A percentile compares a stretch with the other conserved stretches of the same genome.
These are phyloP conservation scores for Pleoardoris graminearum DNA, from an alignment of 2,329 filamentous ascomycete species.

Conservation along the genomic window DNA sequence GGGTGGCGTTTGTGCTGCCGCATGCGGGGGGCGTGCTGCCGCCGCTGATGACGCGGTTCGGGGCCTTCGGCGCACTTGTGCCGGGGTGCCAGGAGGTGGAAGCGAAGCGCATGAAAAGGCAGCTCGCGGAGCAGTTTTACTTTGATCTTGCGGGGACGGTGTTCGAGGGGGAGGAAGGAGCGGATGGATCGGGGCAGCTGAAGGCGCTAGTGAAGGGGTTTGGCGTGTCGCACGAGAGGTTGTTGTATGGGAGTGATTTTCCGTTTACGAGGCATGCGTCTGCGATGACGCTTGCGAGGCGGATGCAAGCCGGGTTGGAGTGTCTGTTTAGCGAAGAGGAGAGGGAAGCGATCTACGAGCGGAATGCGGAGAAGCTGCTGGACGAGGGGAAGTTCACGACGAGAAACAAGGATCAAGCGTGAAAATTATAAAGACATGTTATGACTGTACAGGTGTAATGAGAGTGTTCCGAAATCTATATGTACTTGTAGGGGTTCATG, in stretches of 20 bases:
- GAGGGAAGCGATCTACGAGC: conserved; percentile 43
- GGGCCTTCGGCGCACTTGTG: conserved; percentile 45
- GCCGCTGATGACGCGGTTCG: conserved; percentile 51
- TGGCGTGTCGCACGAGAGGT: conserved; percentile 39
- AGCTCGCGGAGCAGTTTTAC: conserved; percentile 51
- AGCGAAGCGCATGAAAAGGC: conserved; percentile 33
- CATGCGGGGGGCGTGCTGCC: conserved; percentile 54
- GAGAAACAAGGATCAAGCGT: not conserved
- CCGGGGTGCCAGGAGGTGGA: conserved; percentile 36
- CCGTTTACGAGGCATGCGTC: conserved; percentile 52
- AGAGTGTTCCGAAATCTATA: conserved; percentile 44
- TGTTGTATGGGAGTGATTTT: conserved; percentile 60
- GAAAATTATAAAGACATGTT: not conserved
- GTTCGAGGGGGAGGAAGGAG: conserved; percentile 45
- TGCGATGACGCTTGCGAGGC: conserved; percentile 44
- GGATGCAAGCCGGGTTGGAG: conserved; percentile 50
- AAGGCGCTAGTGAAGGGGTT: conserved; percentile 52
- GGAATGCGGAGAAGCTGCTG: conserved; percentile 45
- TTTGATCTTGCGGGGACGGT: conserved; percentile 59
- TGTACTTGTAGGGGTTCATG: conserved; percentile 99
- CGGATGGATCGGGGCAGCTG: conserved; percentile 49
- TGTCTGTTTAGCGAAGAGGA: conserved; percentile 42
- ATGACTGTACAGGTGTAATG: not conserved
- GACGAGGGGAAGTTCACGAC: conserved; percentile 10
- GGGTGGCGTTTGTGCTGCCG: conserved; percentile 54